Evolutionary conservation across 208 protist species (phyloP), one percentile per base, ranked within the genome.

Genomic region (Crithidia sp.): DNA sequence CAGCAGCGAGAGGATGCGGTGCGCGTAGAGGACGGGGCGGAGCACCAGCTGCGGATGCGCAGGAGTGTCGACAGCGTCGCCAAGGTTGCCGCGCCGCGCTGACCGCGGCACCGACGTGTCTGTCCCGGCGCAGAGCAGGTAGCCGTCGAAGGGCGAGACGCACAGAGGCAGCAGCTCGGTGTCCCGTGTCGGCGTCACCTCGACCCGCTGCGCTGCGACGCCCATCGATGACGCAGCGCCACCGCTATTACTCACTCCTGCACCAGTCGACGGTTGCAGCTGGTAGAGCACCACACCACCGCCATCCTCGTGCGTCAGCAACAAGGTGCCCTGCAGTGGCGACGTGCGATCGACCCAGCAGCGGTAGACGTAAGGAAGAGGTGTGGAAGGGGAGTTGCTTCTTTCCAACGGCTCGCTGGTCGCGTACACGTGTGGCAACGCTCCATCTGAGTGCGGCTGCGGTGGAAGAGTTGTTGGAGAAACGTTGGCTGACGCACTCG

Each of bases 131-230:
- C 73, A 81, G 5, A 93, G 56, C 49, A 90, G 60, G 67, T 74
- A 84, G 7, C 83, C 83, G 64, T 90, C 85, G 55, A 74, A 85
- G 39, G 88, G 83, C 37, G 85, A 93, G 39, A 83, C 69, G n/a
- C 81, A 81, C n/a, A 93, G 67, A 16, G 85, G 83, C 50, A 90
- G 50, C 47, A 80, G 58, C 40, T 85, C 80, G 19, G 72, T 61
- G 53, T 89, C 82, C 41, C 76, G 68, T 62, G 67, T 74, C 40
- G 59, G 58, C 17, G 71, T 52, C 45, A 82, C 79, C 55, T 70
- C 55, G 14, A 76, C 61, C n/a, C 67, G 72, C 40, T 61, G 73
- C 28, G 66, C 56, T 36, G n/a, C 45, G 5, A 56, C 10, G 6
- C 37, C 19, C 16, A 13, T 16, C 59, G 59, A 13, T 17, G n/a